phyloP scores from a whole-genome alignment of 768 basidiomycete species.

The Leccinum arenicola region DNA sequence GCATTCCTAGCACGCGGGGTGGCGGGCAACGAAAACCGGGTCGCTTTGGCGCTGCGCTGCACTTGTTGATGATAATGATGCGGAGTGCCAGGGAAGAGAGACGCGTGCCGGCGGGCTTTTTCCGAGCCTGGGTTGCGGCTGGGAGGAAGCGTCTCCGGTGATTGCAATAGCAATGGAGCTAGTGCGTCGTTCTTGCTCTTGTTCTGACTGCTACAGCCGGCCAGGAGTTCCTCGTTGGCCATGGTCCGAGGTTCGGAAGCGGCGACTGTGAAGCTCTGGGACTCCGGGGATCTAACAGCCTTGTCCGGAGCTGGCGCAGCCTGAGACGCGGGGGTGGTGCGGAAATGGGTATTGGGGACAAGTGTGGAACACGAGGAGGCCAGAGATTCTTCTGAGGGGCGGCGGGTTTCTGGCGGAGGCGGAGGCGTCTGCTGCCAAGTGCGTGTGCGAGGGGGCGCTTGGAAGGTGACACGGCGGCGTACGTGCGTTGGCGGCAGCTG shows the following conservation, averaged over 20 bases:
- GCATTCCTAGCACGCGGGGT: neutral
- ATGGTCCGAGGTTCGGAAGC: neutral
- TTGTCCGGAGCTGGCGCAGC: neutral
- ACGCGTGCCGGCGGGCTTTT: conserved; percentile 2
- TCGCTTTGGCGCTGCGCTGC: neutral
- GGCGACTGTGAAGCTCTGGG: neutral
- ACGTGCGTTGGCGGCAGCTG: neutral
- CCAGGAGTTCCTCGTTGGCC: neutral
- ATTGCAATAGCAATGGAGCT: neutral
- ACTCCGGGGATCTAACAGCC: neutral
- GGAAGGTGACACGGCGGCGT: neutral
- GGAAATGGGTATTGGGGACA: neutral
- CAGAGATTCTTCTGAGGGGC: neutral
- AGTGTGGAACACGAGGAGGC: conserved; percentile 17
- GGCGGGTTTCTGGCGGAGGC: neutral
- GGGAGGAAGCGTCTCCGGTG: neutral
- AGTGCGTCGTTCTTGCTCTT: neutral
- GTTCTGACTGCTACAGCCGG: neutral
- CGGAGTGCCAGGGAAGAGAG: conserved; percentile 5
- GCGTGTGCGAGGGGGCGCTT: neutral
- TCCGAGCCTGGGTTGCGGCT: neutral
- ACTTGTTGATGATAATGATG: conserved; percentile 4
- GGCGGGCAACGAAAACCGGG: conserved; percentile 21
- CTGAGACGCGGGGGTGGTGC: neutral
- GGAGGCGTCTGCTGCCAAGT: neutral